Base-by-base conservation (phyloP, 805 yeast genomes). In the Starmerella davenportii region DNA sequence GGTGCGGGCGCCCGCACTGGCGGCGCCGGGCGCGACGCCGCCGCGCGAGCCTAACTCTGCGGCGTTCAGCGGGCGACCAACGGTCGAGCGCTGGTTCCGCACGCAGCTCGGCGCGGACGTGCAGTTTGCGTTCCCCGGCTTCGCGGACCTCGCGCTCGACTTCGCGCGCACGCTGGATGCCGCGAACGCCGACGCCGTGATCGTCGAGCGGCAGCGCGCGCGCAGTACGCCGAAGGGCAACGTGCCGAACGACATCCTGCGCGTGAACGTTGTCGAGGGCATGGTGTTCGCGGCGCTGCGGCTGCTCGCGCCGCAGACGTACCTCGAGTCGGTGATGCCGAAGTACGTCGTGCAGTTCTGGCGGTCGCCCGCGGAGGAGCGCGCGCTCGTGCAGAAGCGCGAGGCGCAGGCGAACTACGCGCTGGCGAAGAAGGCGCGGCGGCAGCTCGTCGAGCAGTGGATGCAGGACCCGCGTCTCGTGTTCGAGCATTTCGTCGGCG, bases 151-250 rank as follows among this genome's bases (percentile, higher is more conserved):
- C 11, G 57, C 55, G 3, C 19, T 47, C 4, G 35, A 39, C 2
- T 39, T 56, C 25, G 39, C 46, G 20, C 21, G 37, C 9, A 16
- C 28, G 28, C 29, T 47, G 2, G 9, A 7, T 7, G 25, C 7
- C 25, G 17, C 7, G 19, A 34, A n/a, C 14, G 67, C 72, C 0
- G 65, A 65, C 8, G 31, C 44, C 3, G 60, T 70, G 2, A 48
- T 73, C 9, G 55, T 74, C 2, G 81, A 75, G 47, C 50, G 72
- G 40, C 81, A 75, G 51, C 49, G 80, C 30, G 59, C 66, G 30
- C 59, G 79, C 36, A 61, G 71, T 0, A 55, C 55, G 44, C 68
- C 75, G 0, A 57, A 67, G 2, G 57, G 60, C 9, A 53, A 52
- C 15, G 65, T 74, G 1, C 56, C 69, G 4, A 76, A 72, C 39